phyloP scores from a whole-genome alignment of 495 filamentous ascomycete genomes.

The Pseudoneurospora amorphoporcata region DNA sequence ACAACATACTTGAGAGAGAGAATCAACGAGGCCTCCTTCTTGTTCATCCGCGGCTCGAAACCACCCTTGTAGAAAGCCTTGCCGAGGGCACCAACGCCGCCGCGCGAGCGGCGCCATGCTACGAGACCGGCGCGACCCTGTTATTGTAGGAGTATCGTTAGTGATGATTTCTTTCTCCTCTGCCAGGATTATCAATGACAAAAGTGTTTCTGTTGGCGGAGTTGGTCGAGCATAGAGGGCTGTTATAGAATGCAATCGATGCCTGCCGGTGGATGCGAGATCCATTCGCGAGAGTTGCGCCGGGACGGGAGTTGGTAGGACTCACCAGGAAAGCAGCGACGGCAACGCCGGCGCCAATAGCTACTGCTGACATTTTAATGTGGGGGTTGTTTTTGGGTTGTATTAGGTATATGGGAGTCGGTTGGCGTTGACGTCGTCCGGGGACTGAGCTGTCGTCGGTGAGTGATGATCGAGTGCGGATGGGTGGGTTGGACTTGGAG shows the following conservation, averaged over 20 bases:
- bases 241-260: neutral
- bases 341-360: conserved; percentile 67
- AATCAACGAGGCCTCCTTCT: conserved; percentile 82
- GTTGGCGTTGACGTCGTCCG: conserved; percentile 2
- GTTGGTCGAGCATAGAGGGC: neutral
- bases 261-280: neutral
- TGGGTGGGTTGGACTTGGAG: neutral
- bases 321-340: conserved; percentile 69
- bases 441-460: neutral
- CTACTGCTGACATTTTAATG: conserved; percentile 64
- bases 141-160: neutral
- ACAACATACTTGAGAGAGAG: conserved; percentile 71
- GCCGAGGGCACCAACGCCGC: conserved; percentile 66
- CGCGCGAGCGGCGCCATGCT: conserved; percentile 72
- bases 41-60: conserved; percentile 89
- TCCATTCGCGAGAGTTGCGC: neutral
- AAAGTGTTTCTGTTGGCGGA: neutral
- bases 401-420: conserved; percentile 2
- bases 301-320: neutral
- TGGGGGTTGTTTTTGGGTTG: neutral
- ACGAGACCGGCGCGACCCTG: conserved; percentile 88
- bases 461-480: conserved; percentile 1
- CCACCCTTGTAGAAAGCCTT: conserved; percentile 95
- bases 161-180: neutral
- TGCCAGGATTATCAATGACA: neutral